phyloP scores from a whole-genome alignment of 345 rosid species.

The Barbarea vulgaris region DNA sequence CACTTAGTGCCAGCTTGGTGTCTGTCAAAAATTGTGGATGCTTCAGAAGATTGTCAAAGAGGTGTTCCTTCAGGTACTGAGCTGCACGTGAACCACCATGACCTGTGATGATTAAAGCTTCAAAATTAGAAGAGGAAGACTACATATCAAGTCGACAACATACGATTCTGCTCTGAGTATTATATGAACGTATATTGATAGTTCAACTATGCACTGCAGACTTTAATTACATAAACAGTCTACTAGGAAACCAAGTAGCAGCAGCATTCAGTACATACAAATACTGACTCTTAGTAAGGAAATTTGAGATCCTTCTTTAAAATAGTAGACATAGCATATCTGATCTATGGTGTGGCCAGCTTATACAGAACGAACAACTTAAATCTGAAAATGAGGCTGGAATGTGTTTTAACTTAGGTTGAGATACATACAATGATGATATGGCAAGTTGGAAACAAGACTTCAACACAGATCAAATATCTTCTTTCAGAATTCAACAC shows the following conservation, averaged over 20 bases:
- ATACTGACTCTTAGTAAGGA: constrained; percentile 1
- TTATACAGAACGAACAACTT: neutral
- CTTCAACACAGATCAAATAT: neutral
- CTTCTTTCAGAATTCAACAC: neutral
- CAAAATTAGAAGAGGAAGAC: neutral
- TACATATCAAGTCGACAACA: too few relatives aligned
- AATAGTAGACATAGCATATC: neutral
- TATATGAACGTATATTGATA: neutral
- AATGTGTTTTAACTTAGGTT: constrained; percentile 5
- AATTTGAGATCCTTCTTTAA: neutral
- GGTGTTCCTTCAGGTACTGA: constrained; percentile 87
- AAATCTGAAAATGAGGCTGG: constrained; percentile 11
- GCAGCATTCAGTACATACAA: constrained; percentile 2
- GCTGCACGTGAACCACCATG: constrained; percentile 99
- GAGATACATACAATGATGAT: neutral
- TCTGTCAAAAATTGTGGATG: constrained; percentile 81
- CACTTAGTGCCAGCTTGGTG: constrained; percentile 85
- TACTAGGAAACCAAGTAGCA: constrained; percentile 5
- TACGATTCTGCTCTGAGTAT: neutral
- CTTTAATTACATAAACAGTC: constrained; percentile 14
- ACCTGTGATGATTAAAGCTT: constrained; percentile 56
- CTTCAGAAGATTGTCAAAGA: constrained; percentile 87
- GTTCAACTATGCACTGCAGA: neutral
- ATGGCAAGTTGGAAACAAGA: constrained; percentile 15
- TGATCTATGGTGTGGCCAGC: neutral